Evolutionary conservation across 805 yeast genomes (phyloP).

Genomic region (Saccharomycopsis sp.): DNA sequence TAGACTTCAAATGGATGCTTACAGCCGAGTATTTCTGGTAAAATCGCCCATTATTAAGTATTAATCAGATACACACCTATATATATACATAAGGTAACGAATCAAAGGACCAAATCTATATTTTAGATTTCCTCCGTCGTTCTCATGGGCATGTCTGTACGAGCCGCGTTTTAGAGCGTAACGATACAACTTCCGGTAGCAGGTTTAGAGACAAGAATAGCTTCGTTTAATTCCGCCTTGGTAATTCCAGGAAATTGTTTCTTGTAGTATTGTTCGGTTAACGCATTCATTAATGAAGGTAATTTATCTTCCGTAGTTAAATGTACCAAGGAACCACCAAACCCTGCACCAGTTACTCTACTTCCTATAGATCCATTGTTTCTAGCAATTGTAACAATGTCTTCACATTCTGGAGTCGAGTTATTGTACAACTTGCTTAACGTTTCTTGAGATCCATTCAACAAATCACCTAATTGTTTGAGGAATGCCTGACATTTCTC

Average conservation of each 20-base stretch:
- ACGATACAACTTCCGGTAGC: slow-evolving; percentile 42
- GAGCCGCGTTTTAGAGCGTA: not conserved
- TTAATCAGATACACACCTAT: not conserved
- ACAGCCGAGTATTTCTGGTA: not conserved
- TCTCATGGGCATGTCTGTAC: not conserved
- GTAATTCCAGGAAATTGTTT: slow-evolving; percentile 43
- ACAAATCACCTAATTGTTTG: slow-evolving; percentile 42
- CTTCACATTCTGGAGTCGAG: slow-evolving; percentile 49
- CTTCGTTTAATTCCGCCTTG: slow-evolving; percentile 38
- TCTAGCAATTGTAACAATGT: slow-evolving; percentile 47
- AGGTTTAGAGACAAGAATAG: slow-evolving; percentile 50
- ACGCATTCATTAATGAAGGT: slow-evolving; percentile 34
- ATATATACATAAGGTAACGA: not conserved
- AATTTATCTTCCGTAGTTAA: slow-evolving; percentile 42
- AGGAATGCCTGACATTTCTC: slow-evolving; percentile 32
- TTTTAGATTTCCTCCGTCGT: not conserved
- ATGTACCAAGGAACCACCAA: slow-evolving; percentile 72
- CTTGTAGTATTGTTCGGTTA: slow-evolving; percentile 46
- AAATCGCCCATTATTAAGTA: not conserved
- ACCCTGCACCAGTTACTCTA: slow-evolving; percentile 75
- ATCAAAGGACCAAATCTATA: not conserved
- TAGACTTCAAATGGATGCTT: not conserved
- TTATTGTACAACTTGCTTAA: slow-evolving; percentile 44
- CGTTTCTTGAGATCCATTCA: slow-evolving; percentile 55
- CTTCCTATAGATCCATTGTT: slow-evolving; percentile 57